Conservation (phyloP, 169 alveolate genomes). For the Eimeria necatrix region DNA sequence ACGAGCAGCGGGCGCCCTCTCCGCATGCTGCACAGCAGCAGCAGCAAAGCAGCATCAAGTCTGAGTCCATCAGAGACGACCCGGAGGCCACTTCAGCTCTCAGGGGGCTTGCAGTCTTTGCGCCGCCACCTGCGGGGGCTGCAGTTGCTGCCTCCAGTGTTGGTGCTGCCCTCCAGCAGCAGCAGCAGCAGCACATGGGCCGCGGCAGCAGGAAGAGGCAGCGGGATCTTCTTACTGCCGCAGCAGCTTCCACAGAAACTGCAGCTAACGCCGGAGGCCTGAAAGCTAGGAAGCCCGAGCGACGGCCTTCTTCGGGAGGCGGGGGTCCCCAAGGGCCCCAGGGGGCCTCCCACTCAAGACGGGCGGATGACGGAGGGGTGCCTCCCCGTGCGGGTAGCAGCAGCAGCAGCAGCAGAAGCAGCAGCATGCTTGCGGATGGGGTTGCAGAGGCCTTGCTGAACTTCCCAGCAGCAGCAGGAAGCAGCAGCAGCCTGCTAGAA, state of each 20-base stretch:
- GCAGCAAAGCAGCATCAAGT: neutral
- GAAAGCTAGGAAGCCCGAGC: neutral
- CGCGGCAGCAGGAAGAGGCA: conserved; percentile 31
- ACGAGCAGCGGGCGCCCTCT: neutral
- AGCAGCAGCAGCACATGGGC: neutral
- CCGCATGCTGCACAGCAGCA: neutral
- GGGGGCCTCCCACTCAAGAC: neutral
- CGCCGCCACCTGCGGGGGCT: neutral
- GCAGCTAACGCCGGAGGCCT: conserved; percentile 4
- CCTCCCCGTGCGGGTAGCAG: conserved; percentile 8
- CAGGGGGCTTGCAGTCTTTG: neutral
- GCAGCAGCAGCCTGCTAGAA: conserved; percentile 24
- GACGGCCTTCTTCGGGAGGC: neutral
- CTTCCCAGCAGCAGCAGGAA: conserved; percentile 8
- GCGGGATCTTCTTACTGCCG: conserved; percentile 24
- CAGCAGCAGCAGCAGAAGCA: conserved; percentile 52
- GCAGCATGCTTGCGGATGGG: conserved; percentile 11
- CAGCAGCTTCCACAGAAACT: neutral
- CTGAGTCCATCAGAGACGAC: neutral
- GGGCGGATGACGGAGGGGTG: conserved; percentile 26
- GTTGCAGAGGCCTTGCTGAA: conserved; percentile 23
- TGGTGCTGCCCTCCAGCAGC: neutral
- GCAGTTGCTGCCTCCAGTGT: neutral
- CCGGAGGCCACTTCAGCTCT: conserved; percentile 28
- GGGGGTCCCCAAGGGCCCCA: neutral